Conservation (phyloP, 2,329 filamentous ascomycete genomes). For the Fusarium gaditjirri region DNA sequence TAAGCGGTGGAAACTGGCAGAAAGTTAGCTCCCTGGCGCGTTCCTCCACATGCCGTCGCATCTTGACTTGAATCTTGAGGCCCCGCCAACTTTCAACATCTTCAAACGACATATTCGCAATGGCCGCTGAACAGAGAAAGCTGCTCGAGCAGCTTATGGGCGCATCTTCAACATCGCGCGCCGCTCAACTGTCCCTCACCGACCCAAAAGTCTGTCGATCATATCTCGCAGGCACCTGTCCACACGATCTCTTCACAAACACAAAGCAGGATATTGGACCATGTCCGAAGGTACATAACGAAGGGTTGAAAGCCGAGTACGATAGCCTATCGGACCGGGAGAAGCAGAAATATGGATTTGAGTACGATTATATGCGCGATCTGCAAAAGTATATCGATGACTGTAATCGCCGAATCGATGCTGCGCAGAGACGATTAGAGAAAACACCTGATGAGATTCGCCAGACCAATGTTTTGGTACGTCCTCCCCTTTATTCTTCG, state of each 20-base stretch:
- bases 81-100: slow-evolving; percentile 36
- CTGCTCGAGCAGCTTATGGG: slow-evolving; percentile 98
- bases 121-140: slow-evolving; percentile 98
- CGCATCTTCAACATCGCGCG: slow-evolving; percentile 76
- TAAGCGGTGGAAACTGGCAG: slow-evolving; percentile 43
- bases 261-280: slow-evolving; percentile 96
- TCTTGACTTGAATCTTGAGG: slow-evolving; percentile 28
- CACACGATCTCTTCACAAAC: slow-evolving; percentile 99
- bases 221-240: slow-evolving; percentile 92
- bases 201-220: slow-evolving; percentile 96
- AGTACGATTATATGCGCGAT: slow-evolving; percentile 96
- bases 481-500: rapidly evolving
- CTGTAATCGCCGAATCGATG: slow-evolving; percentile 93
- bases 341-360: slow-evolving; percentile 85
- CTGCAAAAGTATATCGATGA: slow-evolving; percentile 97
- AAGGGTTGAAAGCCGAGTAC: slow-evolving; percentile 90
- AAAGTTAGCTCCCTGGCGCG: slow-evolving; percentile 37
- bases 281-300: slow-evolving; percentile 88
- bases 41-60: slow-evolving; percentile 43
- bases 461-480: slow-evolving; percentile 86
- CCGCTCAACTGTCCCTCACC: slow-evolving; percentile 84
- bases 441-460: slow-evolving; percentile 98
- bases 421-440: slow-evolving; percentile 87
- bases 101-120: slow-evolving; percentile 1
- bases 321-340: slow-evolving; percentile 77